Evolutionary conservation across 805 yeast genomes (phyloP), one percentile per base, ranked within the genome.

Genomic region (Wickerhamiella hasegawae): DNA sequence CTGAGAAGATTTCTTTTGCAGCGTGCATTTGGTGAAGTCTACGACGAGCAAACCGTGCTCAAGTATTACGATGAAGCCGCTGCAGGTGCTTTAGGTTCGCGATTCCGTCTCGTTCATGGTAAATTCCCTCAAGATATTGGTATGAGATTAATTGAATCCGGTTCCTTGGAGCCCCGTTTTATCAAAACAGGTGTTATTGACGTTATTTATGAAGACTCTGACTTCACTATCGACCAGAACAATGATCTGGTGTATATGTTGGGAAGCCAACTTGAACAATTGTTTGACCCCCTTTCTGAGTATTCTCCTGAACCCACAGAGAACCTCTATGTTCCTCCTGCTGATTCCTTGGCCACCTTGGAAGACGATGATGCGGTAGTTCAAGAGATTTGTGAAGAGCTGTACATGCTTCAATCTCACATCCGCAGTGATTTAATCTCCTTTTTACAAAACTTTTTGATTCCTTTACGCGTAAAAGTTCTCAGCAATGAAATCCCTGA

Each of bases 231-330:
- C 18, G 81, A 78, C 31, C 60, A 67, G 12, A 87, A 85, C 54
- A 84, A 85, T 49, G 71, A 65, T 39, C 53, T 87, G 16, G 95
- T 84, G 0, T 76, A 66, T 40, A 53, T 77, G 24, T 57, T 87
- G 4, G 97, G 97, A 1, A 76, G 75, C 28, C 96, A 85, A 53
- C 58, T 82, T 28, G 95, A 85, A 43, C 87, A 78, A 45, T 57
- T 87, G 26, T 87, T 87, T 54, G 92, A 87, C 48, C 94, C 96
- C 1, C 57, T 84, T 36, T 66, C 81, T 4, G 96, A 85, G 54
- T 87, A 87, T 52, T 80, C 92, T 0, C 97, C 96, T 0, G 95
- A 87, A 54, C 72, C 76, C 21, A 71, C 93, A 26, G 87, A 78
- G 41, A 63, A 68, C 39, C 63, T 69, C 2, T 85, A 87, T 51